These are phyloP conservation scores for Boletus subparvulus DNA, from an alignment of 768 basidiomycete genomes.

Conservation along the genomic window DNA sequence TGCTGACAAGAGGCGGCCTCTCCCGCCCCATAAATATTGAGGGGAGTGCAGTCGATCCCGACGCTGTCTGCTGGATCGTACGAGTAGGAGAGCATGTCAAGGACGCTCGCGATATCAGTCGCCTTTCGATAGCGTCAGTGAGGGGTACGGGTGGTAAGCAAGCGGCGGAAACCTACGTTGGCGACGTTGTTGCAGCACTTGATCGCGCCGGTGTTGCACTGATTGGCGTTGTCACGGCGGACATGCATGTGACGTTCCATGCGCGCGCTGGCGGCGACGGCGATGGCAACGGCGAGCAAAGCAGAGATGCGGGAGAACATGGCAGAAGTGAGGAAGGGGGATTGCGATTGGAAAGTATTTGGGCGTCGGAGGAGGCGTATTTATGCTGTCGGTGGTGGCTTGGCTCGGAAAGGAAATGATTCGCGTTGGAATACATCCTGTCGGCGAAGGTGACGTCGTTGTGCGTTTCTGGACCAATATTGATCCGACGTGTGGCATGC, in stretches of 20 bases:
- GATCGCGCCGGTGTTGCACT: slow-evolving; percentile 22
- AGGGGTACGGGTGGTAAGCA: not conserved
- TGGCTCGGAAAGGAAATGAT: slow-evolving; percentile 16
- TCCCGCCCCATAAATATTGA: slow-evolving; percentile 21
- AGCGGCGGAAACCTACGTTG: slow-evolving; percentile 16
- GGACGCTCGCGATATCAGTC: not conserved
- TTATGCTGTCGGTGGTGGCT: slow-evolving; percentile 16
- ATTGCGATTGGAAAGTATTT: not conserved
- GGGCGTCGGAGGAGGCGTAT: slow-evolving; percentile 13
- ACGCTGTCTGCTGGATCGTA: slow-evolving; percentile 21
- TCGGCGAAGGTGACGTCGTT: slow-evolving; percentile 12
- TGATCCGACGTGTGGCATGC: slow-evolving; percentile 1
- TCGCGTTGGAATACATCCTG: not conserved
- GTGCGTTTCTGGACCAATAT: not conserved
- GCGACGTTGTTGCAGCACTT: slow-evolving; percentile 20
- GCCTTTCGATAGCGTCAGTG: slow-evolving; percentile 9
- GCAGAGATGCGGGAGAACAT: slow-evolving; percentile 26
- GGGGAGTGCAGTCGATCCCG: slow-evolving; percentile 25
- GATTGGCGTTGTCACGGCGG: slow-evolving; percentile 1
- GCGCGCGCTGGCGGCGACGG: slow-evolving; percentile 23
- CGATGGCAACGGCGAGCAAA: slow-evolving; percentile 17
- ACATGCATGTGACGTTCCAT: slow-evolving; percentile 17
- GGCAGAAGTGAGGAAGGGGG: not conserved
- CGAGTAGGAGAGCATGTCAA: slow-evolving; percentile 5
- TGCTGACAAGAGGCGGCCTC: slow-evolving; percentile 19